These are phyloP conservation scores for Leonotis leonurus DNA, from an alignment of 257 asterid genomes.

Conservation along the genomic window DNA sequence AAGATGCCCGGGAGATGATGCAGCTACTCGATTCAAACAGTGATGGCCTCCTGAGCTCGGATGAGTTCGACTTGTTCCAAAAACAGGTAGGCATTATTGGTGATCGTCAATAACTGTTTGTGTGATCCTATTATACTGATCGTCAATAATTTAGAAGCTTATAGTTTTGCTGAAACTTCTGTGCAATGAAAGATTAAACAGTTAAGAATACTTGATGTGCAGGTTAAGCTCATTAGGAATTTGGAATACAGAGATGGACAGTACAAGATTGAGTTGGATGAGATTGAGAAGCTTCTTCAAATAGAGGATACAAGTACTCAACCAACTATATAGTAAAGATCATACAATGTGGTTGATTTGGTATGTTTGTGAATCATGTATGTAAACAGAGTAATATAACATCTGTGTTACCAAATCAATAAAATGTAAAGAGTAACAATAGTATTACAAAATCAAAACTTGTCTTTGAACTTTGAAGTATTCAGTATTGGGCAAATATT, in stretches of 20 bases:
- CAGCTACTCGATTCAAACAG: slow-evolving; percentile 73
- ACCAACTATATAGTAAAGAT: slow-evolving; percentile 24
- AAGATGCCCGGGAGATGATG: slow-evolving; percentile 97
- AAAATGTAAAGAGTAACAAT: background rate
- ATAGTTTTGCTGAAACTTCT: background rate
- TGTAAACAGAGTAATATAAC: background rate
- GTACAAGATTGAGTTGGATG: slow-evolving; percentile 55
- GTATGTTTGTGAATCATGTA: background rate
- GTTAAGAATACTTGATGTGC: slow-evolving; percentile 1
- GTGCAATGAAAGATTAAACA: background rate
- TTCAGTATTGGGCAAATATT: too few species aligned
- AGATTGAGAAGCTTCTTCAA: slow-evolving; percentile 71
- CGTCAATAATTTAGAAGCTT: too few species aligned
- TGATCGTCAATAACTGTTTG: background rate
- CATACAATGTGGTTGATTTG: background rate
- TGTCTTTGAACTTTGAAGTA: too few species aligned
- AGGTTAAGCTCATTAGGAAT: slow-evolving; percentile 63
- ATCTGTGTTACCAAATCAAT: background rate
- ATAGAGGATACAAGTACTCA: slow-evolving; percentile 26
- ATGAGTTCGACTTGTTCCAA: slow-evolving; percentile 79
- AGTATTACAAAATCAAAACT: too few species aligned
- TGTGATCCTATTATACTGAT: background rate
- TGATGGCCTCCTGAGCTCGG: slow-evolving; percentile 90
- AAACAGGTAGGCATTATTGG: slow-evolving; percentile 51
- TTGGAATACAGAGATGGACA: slow-evolving; percentile 63